Conservation (phyloP, 371 early-diverging fungal species). For the Mortierella sp. region DNA sequence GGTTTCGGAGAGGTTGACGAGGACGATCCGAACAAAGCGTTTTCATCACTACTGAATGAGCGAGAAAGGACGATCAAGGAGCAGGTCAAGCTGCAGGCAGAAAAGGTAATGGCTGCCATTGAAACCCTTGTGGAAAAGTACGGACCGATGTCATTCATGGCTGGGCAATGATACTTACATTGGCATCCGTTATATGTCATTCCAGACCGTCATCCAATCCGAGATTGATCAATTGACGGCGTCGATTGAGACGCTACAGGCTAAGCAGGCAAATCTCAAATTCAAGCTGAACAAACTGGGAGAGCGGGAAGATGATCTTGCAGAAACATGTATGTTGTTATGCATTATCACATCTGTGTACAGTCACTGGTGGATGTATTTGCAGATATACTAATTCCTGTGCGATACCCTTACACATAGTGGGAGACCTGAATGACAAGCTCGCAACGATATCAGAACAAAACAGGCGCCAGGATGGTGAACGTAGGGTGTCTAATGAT, state of each 20-base stretch:
- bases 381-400: not conserved
- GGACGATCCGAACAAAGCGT: constrained; percentile 42
- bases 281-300: constrained; percentile 65
- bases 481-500: constrained; percentile 42
- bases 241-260: constrained; percentile 55
- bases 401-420: constrained; percentile 19
- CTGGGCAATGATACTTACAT: constrained; percentile 51
- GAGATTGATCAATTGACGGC: constrained; percentile 70
- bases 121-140: too few species aligned
- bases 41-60: constrained; percentile 42
- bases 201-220: constrained; percentile 39
- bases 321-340: constrained; percentile 57
- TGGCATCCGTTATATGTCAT: not conserved
- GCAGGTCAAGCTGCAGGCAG: constrained; percentile 48
- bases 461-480: constrained; percentile 46
- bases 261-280: constrained; percentile 63
- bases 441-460: constrained; percentile 58
- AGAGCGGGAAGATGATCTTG: constrained; percentile 66
- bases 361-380: too few species aligned
- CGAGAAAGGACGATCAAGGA: constrained; percentile 52
- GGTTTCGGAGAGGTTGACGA: constrained; percentile 42
- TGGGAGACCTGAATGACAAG: constrained; percentile 60
- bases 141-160: too few species aligned
- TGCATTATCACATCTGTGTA: too few species aligned
- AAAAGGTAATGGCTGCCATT: constrained; percentile 48